Percentiles rank a stretch among this genome's conserved stretches.
Evolutionary conservation across 2,329 filamentous ascomycete species (phyloP).

Genomic region (Camillea tinctor): DNA sequence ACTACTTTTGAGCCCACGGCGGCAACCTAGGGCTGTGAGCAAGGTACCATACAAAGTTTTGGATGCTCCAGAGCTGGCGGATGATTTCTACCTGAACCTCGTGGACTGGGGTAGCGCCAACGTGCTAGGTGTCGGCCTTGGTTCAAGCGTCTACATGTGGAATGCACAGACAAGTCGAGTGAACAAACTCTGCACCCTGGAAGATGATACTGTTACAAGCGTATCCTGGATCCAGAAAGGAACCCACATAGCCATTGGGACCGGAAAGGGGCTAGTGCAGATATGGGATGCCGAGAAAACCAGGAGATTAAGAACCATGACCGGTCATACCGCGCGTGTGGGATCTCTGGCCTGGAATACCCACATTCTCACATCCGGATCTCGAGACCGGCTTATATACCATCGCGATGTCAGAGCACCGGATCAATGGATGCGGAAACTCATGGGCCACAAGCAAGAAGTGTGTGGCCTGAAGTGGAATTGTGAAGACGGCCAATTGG

Average conservation of each 20-base stretch:
- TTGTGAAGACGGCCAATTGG: constrained; percentile 89
- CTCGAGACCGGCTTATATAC: constrained; percentile 87
- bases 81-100: constrained; percentile 96
- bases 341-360: constrained; percentile 97
- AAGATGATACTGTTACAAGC: constrained; percentile 92
- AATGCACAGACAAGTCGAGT: constrained; percentile 89
- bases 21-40: constrained; percentile 84
- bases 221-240: constrained; percentile 98
- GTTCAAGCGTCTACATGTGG: constrained; percentile 97
- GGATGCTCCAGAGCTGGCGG: constrained; percentile 91
- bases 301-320: constrained; percentile 89
- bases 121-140: constrained; percentile 87
- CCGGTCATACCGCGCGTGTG: constrained; percentile 88
- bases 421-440: constrained; percentile 82
- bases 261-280: constrained; percentile 89
- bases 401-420: constrained; percentile 93
- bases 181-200: constrained; percentile 88
- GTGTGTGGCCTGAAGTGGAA: constrained; percentile 98
- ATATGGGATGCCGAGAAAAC: constrained; percentile 95
- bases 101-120: constrained; percentile 98
- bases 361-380: constrained; percentile 94
- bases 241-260: constrained; percentile 93
- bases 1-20: constrained; percentile 86
- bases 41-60: constrained; percentile 98
- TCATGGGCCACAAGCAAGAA: constrained; percentile 96